A percentile compares a stretch with the other conserved stretches of the same genome.
Conservation (phyloP, 78 protist genomes). For the Creolimax fragrantissima region DNA sequence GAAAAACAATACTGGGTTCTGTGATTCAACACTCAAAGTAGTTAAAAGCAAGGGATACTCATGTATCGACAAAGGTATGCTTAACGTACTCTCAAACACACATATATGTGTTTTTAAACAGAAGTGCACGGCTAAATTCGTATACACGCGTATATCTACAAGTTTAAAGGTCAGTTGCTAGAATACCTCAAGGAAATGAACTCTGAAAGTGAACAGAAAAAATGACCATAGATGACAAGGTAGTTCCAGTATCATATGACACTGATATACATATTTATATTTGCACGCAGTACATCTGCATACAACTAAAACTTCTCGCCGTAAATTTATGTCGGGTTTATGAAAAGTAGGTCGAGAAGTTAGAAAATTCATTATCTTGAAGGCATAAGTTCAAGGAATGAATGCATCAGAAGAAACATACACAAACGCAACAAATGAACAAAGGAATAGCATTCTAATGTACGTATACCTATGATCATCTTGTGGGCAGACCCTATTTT, state of each 20-base stretch:
- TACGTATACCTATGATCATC: neutral
- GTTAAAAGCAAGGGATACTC: neutral
- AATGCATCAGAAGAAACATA: neutral
- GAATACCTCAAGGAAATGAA: neutral
- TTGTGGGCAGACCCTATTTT: neutral
- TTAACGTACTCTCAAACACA: no score
- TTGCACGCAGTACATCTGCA: neutral
- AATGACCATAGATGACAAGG: neutral
- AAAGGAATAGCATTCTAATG: neutral
- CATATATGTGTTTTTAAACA: no score
- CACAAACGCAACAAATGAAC: neutral
- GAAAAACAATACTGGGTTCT: neutral
- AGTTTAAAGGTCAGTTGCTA: no score
- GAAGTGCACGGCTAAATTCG: neutral
- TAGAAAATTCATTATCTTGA: no score
- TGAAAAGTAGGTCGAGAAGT: no score
- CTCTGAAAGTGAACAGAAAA: neutral
- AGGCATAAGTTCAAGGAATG: neutral
- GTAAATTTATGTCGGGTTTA: neutral
- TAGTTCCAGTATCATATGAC: neutral
- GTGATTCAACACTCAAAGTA: neutral
- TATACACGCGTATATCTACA: neutral
- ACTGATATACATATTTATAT: neutral
- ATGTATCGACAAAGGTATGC: neutral
- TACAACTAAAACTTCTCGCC: neutral